A percentile compares a stretch with the other conserved stretches of the same genome.
Evolutionary conservation across 352 stramenopile species (phyloP).

Genomic region (Globisporangium apiculatum): DNA sequence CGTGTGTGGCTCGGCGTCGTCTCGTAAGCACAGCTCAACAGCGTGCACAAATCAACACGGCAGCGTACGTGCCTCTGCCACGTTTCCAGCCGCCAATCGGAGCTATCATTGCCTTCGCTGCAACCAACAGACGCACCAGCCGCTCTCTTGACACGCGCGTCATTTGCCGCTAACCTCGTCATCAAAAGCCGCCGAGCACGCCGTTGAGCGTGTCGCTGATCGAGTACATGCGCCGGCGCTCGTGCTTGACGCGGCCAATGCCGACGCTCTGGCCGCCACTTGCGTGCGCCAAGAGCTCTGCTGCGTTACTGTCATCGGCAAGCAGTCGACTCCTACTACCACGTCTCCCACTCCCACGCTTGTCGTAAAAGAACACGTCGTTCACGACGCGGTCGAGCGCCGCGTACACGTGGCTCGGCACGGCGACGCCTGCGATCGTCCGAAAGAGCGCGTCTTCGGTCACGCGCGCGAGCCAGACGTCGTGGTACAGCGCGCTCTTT

Average conservation of each 20-base stretch:
- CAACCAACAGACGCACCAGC: no score
- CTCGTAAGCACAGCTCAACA: no score
- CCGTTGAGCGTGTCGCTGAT: constrained; percentile 75
- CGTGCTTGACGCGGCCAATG: constrained; percentile 62
- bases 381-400: constrained; percentile 72
- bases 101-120: no score
- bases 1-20: no score
- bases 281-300: constrained; percentile 2
- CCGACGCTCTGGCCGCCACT: constrained; percentile 53
- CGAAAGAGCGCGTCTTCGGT: constrained; percentile 70
- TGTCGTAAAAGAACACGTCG: constrained; percentile 84
- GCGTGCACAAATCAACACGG: no score
- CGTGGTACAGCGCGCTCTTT: constrained; percentile 54
- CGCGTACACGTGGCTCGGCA: constrained; percentile 63
- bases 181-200: constrained; percentile 59
- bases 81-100: no score
- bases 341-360: constrained; percentile 11
- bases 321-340: constrained; percentile 9
- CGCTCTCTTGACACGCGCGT: no score
- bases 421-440: constrained; percentile 45
- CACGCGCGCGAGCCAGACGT: constrained; percentile 45
- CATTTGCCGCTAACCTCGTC: no score
- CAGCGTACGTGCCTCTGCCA: no score
- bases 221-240: constrained; percentile 63
- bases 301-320: constrained; percentile 12